These are phyloP conservation scores for Xylaria palmicola DNA, from an alignment of 495 filamentous ascomycete genomes.

Conservation along the genomic window DNA sequence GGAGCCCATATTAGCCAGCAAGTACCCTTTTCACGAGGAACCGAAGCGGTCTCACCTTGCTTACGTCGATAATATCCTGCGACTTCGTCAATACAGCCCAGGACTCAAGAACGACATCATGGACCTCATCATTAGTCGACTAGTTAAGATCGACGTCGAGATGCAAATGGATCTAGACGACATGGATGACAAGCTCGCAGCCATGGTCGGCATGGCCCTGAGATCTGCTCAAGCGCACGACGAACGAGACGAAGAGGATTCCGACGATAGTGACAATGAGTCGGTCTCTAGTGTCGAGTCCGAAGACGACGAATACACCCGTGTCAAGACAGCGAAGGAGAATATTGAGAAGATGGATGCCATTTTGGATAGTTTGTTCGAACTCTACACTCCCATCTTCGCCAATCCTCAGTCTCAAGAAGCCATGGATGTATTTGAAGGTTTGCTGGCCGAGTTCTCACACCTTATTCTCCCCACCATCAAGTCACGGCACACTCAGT, in stretches of 20 bases:
- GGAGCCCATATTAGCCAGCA: conserved; percentile 58
- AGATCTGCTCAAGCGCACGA: conserved; percentile 30
- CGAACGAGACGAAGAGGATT: conserved; percentile 50
- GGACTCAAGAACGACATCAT: conserved; percentile 83
- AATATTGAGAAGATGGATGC: conserved; percentile 89
- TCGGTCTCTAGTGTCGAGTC: conserved; percentile 51
- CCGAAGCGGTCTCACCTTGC: conserved; percentile 67
- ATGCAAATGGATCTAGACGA: conserved; percentile 92
- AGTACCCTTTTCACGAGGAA: conserved; percentile 75
- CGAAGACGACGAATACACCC: conserved; percentile 44
- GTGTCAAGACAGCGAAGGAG: conserved; percentile 63
- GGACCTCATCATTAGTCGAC: conserved; percentile 72
- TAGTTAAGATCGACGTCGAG: conserved; percentile 92
- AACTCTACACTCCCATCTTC: conserved; percentile 71
- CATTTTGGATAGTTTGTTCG: conserved; percentile 88
- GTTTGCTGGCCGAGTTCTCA: conserved; percentile 77
- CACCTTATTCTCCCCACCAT: conserved; percentile 85
- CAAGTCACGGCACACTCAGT: conserved; percentile 82
- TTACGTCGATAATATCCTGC: conserved; percentile 78
- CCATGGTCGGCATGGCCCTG: conserved; percentile 46
- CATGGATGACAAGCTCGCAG: conserved; percentile 55
- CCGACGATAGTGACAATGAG: conserved; percentile 59
- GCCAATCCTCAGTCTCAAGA: conserved; percentile 48
- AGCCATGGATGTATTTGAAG: conserved; percentile 59
- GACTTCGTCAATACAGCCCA: conserved; percentile 69